These are phyloP conservation scores for Diaporthe aspalathi DNA, from an alignment of 2,329 filamentous ascomycete genomes.

Conservation along the genomic window DNA sequence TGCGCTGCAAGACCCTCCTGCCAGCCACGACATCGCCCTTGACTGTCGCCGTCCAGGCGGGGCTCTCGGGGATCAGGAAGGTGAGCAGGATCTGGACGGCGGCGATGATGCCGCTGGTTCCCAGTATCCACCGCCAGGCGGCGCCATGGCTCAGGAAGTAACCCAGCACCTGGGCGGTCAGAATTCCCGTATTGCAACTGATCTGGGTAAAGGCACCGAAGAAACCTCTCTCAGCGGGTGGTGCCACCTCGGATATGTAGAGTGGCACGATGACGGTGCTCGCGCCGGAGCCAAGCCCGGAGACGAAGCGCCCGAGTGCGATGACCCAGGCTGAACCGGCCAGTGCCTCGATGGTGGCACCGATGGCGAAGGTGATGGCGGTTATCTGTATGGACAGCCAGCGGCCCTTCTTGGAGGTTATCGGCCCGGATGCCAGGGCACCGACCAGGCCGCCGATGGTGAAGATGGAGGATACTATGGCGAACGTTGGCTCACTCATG, in stretches of 20 bases:
- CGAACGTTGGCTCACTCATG: conserved; percentile 86
- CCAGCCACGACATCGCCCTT: conserved; percentile 72
- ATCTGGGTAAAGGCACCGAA: conserved; percentile 91
- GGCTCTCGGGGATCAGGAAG: conserved; percentile 86
- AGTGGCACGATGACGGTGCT: conserved; percentile 93
- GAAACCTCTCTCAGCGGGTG: conserved; percentile 77
- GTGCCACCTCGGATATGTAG: conserved; percentile 93
- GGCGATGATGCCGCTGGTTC: conserved; percentile 76
- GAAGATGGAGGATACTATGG: conserved; percentile 89
- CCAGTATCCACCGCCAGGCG: conserved; percentile 87
- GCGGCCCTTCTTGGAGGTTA: conserved; percentile 83
- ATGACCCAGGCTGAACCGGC: conserved; percentile 75
- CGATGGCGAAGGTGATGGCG: conserved; percentile 79
- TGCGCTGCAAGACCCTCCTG: conserved; percentile 75
- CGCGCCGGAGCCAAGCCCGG: conserved; percentile 87
- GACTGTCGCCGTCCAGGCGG: conserved; percentile 80
- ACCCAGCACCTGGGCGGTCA: conserved; percentile 84
- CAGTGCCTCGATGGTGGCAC: conserved; percentile 80
- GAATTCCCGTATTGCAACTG: conserved; percentile 91
- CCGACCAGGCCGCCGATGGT: conserved; percentile 89
- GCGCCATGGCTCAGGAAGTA: conserved; percentile 85
- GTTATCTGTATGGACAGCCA: conserved; percentile 81
- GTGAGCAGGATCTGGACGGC: conserved; percentile 75
- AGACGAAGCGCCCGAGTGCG: conserved; percentile 79
- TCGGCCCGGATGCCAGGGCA: conserved; percentile 81